Conservation (phyloP, 1,284 basidiomycete genomes). For the Peniophora sp. region DNA sequence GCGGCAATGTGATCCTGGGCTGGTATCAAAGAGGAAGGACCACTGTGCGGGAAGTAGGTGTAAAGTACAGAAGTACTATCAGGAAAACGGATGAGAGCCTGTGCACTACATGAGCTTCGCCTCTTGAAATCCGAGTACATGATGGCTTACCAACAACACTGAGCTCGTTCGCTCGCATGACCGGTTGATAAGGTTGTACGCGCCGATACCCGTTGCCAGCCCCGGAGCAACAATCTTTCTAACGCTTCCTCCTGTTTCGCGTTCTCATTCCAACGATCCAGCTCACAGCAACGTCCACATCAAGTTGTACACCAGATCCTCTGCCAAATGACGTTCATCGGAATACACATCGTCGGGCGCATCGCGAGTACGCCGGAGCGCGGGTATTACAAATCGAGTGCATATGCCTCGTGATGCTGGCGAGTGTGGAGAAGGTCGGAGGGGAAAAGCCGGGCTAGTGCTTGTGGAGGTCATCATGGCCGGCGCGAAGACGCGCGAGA, state of each 20-base stretch:
- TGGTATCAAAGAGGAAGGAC: too few species aligned
- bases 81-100: too few species aligned
- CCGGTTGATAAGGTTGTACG: too few species aligned
- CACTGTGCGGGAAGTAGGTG: too few species aligned
- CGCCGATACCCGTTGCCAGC: slow-evolving; percentile 15
- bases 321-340: slow-evolving; percentile 15
- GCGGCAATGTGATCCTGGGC: too few species aligned
- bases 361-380: slow-evolving; percentile 9
- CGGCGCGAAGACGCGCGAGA: slow-evolving; percentile 14
- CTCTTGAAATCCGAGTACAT: too few species aligned
- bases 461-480: slow-evolving; percentile 13
- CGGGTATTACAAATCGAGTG: slow-evolving; percentile 10
- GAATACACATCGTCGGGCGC: slow-evolving; percentile 15
- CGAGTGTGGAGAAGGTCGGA: slow-evolving; percentile 16
- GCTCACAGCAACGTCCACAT: slow-evolving; percentile 14
- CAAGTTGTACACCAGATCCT: slow-evolving; percentile 15
- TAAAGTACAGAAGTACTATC: too few species aligned
- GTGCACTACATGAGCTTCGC: too few species aligned
- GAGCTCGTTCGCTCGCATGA: too few species aligned
- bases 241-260: slow-evolving; percentile 6
- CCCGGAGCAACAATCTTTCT: slow-evolving; percentile 12
- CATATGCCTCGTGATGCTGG: slow-evolving; percentile 8
- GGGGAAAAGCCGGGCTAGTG: slow-evolving; percentile 15
- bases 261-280: slow-evolving; percentile 12
- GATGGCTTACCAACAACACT: too few species aligned